Conservation (phyloP, 106 monocot species). For the Acanthochlamys bracteata region DNA sequence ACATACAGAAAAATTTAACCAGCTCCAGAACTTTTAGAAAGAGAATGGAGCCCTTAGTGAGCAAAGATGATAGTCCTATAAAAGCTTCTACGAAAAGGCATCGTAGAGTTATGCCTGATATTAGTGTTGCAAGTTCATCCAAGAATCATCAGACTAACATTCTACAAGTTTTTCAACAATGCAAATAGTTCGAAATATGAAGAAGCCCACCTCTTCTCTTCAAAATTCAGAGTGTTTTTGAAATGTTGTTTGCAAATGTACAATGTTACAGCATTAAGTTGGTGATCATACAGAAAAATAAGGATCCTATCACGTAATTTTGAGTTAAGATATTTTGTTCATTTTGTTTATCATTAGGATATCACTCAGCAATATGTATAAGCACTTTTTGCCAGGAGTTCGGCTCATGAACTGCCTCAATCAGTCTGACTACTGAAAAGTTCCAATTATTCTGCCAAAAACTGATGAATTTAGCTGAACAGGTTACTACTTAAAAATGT, state of each 20-base stretch:
- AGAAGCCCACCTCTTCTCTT: background rate
- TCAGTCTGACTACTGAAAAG: no score
- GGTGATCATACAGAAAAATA: no score
- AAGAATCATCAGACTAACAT: background rate
- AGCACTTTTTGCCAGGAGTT: no score
- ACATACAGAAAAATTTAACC: background rate
- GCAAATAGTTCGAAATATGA: background rate
- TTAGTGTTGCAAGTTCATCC: background rate
- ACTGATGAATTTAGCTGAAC: no score
- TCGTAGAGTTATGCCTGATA: background rate
- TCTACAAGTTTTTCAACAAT: slow-evolving; percentile 1
- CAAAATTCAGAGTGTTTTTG: background rate
- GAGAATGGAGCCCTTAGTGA: background rate
- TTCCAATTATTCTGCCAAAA: no score
- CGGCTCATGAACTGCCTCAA: no score
- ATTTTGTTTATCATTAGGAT: no score
- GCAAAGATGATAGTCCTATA: background rate
- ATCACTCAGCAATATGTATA: no score
- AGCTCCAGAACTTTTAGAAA: background rate
- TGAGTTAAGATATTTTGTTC: no score
- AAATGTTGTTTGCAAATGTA: background rate
- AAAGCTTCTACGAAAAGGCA: background rate
- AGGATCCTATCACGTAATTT: no score
- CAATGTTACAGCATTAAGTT: no score
- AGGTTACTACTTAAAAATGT: no score